Evolutionary conservation across 1,284 basidiomycete species (phyloP), one percentile per base, ranked within the genome.

Genomic region (Cryptococcus sp.): DNA sequence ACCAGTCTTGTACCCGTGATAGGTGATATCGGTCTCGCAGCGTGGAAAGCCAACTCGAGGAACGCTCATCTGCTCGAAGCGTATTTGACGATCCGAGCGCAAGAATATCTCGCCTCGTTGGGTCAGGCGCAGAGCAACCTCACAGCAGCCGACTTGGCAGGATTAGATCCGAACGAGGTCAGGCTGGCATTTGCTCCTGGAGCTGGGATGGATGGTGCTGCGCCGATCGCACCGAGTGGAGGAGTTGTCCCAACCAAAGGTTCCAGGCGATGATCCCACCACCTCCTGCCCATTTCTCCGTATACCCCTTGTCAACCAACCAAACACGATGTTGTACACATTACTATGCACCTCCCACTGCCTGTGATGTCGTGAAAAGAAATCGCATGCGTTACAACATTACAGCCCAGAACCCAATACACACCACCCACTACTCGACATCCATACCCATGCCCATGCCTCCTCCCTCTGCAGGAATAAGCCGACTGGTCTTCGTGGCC

Each of bases 11-110:
- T 95, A 4, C 92, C 91, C 0, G 37, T 89, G 34, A 78, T 81
- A 0, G 92, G 91, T 2, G 89, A 93, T 68, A 67, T 95, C 43
- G 66, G 83, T 4, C 69, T 90, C 28, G 65, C 89, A 76, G 43
- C 74, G 73, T 94, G 78, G 79, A 92, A 90, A 68, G 82, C 89
- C n/a, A 97, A 95, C 72, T 87, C 82, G 37, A 78, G 92, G 55
- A 95, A 95, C 64, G 90, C 87, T 2, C 63, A 69, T 44, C 44
- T 71, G 66, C 59, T 74, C 16, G 72, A 74, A 50, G 66, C 65
- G 21, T 71, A 58, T 56, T 62, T 74, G 22, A 53, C 55, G 18
- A 63, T 68, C 32, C 59, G 71, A 14, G 71, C 68, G 4, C 59
- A 63, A 42, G 68, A 71, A 49, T 63, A 67, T 54, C 60, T 72